A percentile compares a stretch with the other conserved stretches of the same genome.
Evolutionary conservation across 192 early-diverging fungal species (phyloP).

Genomic region (Allomyces macrogynus): DNA sequence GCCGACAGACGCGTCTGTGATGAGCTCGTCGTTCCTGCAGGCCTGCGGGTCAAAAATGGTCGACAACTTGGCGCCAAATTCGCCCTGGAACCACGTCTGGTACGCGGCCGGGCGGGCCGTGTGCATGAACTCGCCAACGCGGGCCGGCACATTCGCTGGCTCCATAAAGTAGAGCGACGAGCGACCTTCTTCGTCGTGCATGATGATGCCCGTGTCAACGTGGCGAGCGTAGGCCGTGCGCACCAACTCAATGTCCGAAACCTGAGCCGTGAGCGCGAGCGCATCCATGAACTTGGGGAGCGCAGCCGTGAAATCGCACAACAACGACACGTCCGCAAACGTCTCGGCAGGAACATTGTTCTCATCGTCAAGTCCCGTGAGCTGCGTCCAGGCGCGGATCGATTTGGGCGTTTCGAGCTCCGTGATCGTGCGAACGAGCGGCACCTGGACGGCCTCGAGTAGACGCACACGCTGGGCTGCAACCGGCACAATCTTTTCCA

Average conservation of each 20-base stretch:
- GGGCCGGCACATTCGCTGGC: background rate
- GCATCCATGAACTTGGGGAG: background rate
- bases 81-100: background rate
- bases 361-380: background rate
- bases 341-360: no score
- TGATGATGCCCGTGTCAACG: background rate
- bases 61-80: background rate
- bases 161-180: background rate
- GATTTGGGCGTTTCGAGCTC: background rate
- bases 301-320: no score
- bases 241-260: background rate
- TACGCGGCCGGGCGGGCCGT: background rate
- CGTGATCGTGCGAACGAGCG: background rate
- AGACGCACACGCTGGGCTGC: background rate
- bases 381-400: background rate
- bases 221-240: background rate
- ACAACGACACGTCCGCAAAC: no score
- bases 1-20: no score
- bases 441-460: background rate
- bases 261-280: background rate
- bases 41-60: no score
- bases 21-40: no score
- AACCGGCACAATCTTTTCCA: background rate
- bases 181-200: background rate
- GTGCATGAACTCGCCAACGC: background rate